These are phyloP conservation scores for Pneumocystis sp. DNA, from an alignment of 1,139 yeast genomes.

Conservation along the genomic window DNA sequence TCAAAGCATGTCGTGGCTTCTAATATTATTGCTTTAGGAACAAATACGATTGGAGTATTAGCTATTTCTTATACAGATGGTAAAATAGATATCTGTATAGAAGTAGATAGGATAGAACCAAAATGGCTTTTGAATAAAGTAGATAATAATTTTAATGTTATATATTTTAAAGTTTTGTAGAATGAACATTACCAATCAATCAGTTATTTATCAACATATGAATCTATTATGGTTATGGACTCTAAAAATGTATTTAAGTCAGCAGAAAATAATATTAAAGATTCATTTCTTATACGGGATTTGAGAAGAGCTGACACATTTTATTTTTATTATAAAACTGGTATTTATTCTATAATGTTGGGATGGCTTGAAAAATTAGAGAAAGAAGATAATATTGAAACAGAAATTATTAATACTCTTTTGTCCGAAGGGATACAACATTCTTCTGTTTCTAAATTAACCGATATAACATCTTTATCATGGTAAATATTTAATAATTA, in stretches of 20 bases:
- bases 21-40: conserved; percentile 4
- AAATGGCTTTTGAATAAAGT: background rate
- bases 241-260: background rate
- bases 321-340: background rate
- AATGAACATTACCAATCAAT: background rate
- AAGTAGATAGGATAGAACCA: conserved; percentile 3
- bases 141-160: background rate
- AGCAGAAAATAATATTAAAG: background rate
- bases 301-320: background rate
- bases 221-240: background rate
- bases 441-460: background rate
- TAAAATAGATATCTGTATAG: conserved; percentile 10
- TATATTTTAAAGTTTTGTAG: background rate
- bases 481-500: background rate
- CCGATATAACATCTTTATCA: background rate
- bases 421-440: background rate
- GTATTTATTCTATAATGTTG: background rate
- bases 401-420: background rate
- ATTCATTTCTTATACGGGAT: background rate
- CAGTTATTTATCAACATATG: background rate
- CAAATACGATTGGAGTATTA: conserved; percentile 5
- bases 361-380: background rate
- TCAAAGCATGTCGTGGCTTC: conserved; percentile 3
- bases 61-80: conserved; percentile 9
- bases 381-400: background rate